These are phyloP conservation scores for Xylariaceae sp. DNA, from an alignment of 2,329 filamentous ascomycete species.

Conservation along the genomic window DNA sequence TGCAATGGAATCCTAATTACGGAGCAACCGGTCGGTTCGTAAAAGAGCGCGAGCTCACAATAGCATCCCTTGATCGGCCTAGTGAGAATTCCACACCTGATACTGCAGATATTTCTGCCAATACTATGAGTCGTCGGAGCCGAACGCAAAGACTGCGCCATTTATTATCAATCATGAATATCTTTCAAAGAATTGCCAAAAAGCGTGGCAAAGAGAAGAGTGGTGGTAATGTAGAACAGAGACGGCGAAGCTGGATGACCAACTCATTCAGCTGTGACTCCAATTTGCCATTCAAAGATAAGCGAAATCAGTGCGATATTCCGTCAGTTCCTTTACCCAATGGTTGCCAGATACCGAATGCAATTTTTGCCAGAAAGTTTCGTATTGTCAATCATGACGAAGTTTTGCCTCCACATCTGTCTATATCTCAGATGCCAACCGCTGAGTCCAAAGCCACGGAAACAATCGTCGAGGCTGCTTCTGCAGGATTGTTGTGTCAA, in stretches of 20 bases:
- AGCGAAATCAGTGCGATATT: conserved; percentile 7
- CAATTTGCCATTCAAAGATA: conserved; percentile 18
- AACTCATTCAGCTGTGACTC: conserved; percentile 23
- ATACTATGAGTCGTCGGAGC: conserved; percentile 2
- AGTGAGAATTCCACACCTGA: conserved; percentile 18
- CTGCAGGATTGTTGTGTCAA: conserved; percentile 26
- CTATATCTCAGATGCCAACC: conserved; percentile 35
- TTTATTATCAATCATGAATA: conserved; percentile 20
- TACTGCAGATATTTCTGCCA: conserved; percentile 20
- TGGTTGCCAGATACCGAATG: conserved; percentile 38
- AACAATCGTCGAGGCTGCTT: conserved; percentile 28
- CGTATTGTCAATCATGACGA: conserved; percentile 32
- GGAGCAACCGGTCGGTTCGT: conserved; percentile 31
- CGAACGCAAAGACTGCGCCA: conserved; percentile 19
- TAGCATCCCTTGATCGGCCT: conserved; percentile 18
- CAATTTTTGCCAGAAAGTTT: conserved; percentile 41
- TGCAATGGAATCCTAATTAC: conserved; percentile 35
- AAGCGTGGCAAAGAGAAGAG: conserved; percentile 20
- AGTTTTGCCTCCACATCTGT: conserved; percentile 32
- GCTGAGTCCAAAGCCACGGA: conserved; percentile 39
- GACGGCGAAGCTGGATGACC: conserved; percentile 28
- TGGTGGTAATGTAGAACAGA: conserved; percentile 20
- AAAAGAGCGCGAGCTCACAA: conserved; percentile 31
- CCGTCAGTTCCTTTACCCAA: conserved; percentile 30
- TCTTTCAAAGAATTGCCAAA: conserved; percentile 22